These are phyloP conservation scores for Fusarium ramigenum DNA, from an alignment of 2,329 filamentous ascomycete species.

Conservation along the genomic window DNA sequence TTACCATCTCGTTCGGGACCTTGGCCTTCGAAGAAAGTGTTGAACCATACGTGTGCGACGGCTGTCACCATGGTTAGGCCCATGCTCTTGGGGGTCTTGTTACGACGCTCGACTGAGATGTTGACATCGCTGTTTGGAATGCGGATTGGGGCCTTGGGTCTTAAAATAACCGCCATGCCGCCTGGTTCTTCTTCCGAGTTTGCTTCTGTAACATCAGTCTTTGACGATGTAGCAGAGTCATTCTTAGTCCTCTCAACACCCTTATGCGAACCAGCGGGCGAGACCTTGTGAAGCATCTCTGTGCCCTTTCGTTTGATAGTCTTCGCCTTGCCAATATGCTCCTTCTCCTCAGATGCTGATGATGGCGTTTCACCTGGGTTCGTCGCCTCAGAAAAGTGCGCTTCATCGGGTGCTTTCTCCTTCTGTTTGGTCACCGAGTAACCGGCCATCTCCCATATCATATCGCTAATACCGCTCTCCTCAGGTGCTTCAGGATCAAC, in stretches of 20 bases:
- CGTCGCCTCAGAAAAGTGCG: conserved; percentile 45
- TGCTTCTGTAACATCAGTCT: conserved; percentile 27
- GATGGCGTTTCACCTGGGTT: conserved; percentile 32
- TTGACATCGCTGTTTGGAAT: conserved; percentile 88
- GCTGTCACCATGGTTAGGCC: conserved; percentile 91
- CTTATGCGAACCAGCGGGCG: conserved; percentile 31
- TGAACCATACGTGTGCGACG: conserved; percentile 97
- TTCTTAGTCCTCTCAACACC: conserved; percentile 35
- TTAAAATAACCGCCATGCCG: conserved; percentile 81
- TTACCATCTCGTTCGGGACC: conserved; percentile 74
- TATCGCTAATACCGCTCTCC: conserved; percentile 58
- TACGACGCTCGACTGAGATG: conserved; percentile 87
- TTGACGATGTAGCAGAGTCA: conserved; percentile 31
- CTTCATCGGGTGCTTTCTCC: conserved; percentile 51
- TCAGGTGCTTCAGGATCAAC: conserved; percentile 67
- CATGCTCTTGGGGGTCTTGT: conserved; percentile 78
- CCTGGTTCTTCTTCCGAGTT: conserved; percentile 60
- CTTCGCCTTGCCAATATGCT: conserved; percentile 26
- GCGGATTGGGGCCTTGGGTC: conserved; percentile 72
- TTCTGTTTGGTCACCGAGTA: conserved; percentile 44
- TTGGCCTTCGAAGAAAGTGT: conserved; percentile 87
- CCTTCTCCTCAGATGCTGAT: conserved; percentile 3
- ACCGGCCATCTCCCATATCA: conserved; percentile 64
- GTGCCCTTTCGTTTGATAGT: conserved; percentile 44
- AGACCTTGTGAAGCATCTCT: conserved; percentile 48